phyloP scores from a whole-genome alignment of 2,329 filamentous ascomycete genomes.

The Lithohypha guttulata region DNA sequence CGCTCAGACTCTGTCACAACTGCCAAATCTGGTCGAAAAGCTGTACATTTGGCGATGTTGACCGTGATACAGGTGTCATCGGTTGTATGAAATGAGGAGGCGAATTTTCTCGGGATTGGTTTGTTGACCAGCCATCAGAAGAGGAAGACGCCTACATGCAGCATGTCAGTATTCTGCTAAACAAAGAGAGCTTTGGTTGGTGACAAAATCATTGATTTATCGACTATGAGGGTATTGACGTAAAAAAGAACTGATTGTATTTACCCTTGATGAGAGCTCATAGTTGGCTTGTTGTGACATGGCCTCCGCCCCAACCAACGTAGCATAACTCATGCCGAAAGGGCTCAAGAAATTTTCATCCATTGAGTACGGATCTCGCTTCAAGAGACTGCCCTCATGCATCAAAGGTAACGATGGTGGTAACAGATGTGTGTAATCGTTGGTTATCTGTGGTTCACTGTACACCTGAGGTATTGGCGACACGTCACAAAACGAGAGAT shows the following conservation, averaged over 20 bases:
- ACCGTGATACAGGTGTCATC: slow-evolving; percentile 32
- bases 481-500: neutral
- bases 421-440: slow-evolving; percentile 31
- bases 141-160: slow-evolving; percentile 28
- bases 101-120: slow-evolving; percentile 33
- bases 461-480: slow-evolving; percentile 1
- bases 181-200: too few relatives aligned
- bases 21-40: slow-evolving; percentile 18
- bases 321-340: slow-evolving; percentile 50
- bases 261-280: slow-evolving; percentile 32
- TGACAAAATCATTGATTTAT: slow-evolving; percentile 13
- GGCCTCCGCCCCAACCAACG: slow-evolving; percentile 48
- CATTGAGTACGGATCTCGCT: slow-evolving; percentile 41
- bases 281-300: slow-evolving; percentile 28
- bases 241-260: slow-evolving; percentile 25
- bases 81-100: slow-evolving; percentile 31
- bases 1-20: slow-evolving; percentile 9
- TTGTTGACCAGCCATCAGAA: slow-evolving; percentile 30
- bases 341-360: slow-evolving; percentile 48
- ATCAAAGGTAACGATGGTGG: slow-evolving; percentile 38
- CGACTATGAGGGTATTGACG: slow-evolving; percentile 15
- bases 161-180: too few relatives aligned
- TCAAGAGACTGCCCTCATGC: slow-evolving; percentile 33
- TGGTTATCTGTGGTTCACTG: slow-evolving; percentile 18
- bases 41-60: slow-evolving; percentile 30